These are phyloP conservation scores for Linderina pennispora DNA, from an alignment of 192 early-diverging fungal species.

Conservation along the genomic window DNA sequence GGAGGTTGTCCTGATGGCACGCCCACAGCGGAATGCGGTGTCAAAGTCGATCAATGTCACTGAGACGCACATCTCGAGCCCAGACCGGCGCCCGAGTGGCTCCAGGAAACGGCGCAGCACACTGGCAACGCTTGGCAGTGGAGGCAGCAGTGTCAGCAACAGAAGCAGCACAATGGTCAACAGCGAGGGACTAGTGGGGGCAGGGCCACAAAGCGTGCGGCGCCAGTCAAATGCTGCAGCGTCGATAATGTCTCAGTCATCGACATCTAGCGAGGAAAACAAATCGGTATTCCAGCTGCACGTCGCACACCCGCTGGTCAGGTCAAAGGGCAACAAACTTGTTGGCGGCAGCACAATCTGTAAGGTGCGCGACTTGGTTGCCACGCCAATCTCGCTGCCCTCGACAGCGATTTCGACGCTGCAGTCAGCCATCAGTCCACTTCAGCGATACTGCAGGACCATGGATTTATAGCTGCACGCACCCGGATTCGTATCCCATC, in stretches of 20 bases:
- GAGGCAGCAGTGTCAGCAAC: too few species aligned
- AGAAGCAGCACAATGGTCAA: too few species aligned
- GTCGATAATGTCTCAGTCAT: background rate
- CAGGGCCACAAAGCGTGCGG: too few species aligned
- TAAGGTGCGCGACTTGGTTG: slow-evolving; percentile 17
- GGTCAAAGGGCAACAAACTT: slow-evolving; percentile 12
- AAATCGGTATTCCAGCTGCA: background rate
- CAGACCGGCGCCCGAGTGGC: too few species aligned
- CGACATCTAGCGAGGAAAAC: slow-evolving; percentile 26
- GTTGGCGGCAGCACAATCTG: slow-evolving; percentile 29
- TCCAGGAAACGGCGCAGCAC: too few species aligned
- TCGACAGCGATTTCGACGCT: background rate
- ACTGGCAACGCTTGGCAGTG: too few species aligned
- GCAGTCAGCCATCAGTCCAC: background rate
- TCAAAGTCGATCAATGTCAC: background rate
- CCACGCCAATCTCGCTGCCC: background rate
- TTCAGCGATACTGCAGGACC: background rate
- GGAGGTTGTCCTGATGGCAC: slow-evolving; percentile 36
- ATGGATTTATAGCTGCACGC: slow-evolving; percentile 10
- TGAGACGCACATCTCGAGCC: too few species aligned
- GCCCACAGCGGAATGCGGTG: slow-evolving; percentile 8
- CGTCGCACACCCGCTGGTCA: slow-evolving; percentile 13
- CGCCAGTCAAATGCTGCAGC: background rate
- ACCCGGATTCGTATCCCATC: slow-evolving; percentile 6
- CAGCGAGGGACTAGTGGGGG: too few species aligned